phyloP scores from a whole-genome alignment of 164 flowering plant genomes.

The Macadamia integrifolia region DNA sequence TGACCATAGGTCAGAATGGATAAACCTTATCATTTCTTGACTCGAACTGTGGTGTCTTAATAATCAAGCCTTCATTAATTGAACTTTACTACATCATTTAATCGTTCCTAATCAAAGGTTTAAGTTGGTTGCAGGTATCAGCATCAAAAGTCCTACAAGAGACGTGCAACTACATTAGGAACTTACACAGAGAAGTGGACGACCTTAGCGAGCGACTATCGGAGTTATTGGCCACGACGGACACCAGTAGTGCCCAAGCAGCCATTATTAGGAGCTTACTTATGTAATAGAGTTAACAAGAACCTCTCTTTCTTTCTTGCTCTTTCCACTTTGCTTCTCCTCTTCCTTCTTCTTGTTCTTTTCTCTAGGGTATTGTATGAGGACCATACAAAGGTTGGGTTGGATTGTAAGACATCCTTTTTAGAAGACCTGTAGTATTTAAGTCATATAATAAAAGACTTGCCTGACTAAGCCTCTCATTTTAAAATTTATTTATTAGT shows the following conservation, averaged over 20 bases:
- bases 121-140: constrained; percentile 38
- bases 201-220: constrained; percentile 64
- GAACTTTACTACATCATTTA: neutral
- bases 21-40: neutral
- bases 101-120: neutral
- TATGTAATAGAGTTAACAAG: constrained; percentile 15
- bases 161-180: constrained; percentile 69
- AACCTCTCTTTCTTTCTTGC: neutral
- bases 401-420: constrained; percentile 5
- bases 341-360: neutral
- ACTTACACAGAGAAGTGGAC: constrained; percentile 60
- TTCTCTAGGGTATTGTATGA: constrained; percentile 1
- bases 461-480: constrained; percentile 6
- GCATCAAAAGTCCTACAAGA: constrained; percentile 63
- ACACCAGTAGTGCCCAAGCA: constrained; percentile 59
- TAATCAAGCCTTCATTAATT: neutral
- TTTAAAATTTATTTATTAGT: neutral
- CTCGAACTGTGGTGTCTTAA: too few species aligned
- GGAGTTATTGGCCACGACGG: constrained; percentile 50
- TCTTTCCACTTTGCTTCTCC: neutral
- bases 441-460: constrained; percentile 15
- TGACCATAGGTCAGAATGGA: too few species aligned
- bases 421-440: constrained; percentile 8
- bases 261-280: constrained; percentile 63
- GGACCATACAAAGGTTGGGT: constrained; percentile 4